A percentile compares a stretch with the other conserved stretches of the same genome.
These are phyloP conservation scores for Pythium monospermum DNA, from an alignment of 352 stramenopile species.

Conservation along the genomic window DNA sequence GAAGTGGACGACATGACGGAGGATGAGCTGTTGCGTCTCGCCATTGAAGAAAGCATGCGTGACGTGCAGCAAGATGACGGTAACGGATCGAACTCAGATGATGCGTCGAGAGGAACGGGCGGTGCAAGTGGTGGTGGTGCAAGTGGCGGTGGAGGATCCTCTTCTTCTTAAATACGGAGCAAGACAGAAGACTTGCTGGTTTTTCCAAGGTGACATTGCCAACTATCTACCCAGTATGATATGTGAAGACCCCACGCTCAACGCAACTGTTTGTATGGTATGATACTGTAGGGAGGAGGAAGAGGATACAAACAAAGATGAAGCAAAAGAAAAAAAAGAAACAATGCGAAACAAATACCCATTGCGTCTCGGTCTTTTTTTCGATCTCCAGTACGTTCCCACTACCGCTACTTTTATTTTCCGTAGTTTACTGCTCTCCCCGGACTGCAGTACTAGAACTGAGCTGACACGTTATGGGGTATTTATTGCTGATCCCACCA, in stretches of 20 bases:
- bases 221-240: not conserved
- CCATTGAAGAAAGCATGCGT: constrained; percentile 87
- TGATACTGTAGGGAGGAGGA: constrained; percentile 3
- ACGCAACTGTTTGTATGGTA: not conserved
- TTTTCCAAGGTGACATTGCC: no score
- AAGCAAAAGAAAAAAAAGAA: constrained; percentile 5
- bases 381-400: no score
- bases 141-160: constrained; percentile 37
- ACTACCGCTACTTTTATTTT: no score
- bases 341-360: constrained; percentile 12
- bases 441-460: no score
- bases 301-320: constrained; percentile 9
- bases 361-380: no score
- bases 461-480: no score
- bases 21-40: constrained; percentile 77
- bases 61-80: constrained; percentile 58
- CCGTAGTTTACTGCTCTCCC: no score
- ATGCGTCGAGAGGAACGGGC: constrained; percentile 19
- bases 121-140: constrained; percentile 9
- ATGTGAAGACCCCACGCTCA: not conserved
- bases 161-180: constrained; percentile 44
- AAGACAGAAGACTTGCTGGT: no score
- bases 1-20: constrained; percentile 86
- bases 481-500: no score
- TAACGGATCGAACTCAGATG: constrained; percentile 42